Evolutionary conservation across 2,329 filamentous ascomycete species (phyloP).

Genomic region (Fusarium protoensiforme): DNA sequence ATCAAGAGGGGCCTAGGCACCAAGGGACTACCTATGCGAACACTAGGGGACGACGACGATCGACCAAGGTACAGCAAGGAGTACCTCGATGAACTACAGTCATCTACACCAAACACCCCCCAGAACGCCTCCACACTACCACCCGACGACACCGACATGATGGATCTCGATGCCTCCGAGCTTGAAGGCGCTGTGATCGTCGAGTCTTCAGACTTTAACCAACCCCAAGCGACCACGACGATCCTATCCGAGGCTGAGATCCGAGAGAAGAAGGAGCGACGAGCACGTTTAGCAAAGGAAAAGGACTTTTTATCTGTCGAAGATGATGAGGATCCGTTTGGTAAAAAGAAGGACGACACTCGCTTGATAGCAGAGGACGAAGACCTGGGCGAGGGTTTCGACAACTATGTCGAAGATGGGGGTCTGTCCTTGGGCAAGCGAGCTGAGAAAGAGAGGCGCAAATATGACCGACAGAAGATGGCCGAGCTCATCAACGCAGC

Average conservation of each 20-base stretch:
- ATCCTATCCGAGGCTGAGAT: slow-evolving; percentile 90
- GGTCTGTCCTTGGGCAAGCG: slow-evolving; percentile 81
- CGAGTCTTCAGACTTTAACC: slow-evolving; percentile 52
- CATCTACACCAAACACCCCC: slow-evolving; percentile 85
- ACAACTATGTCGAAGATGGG: slow-evolving; percentile 89
- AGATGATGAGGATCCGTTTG: slow-evolving; percentile 61
- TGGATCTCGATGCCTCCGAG: slow-evolving; percentile 69
- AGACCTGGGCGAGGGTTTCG: slow-evolving; percentile 92
- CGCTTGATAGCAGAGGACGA: slow-evolving; percentile 88
- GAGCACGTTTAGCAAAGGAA: slow-evolving; percentile 80
- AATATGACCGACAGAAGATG: slow-evolving; percentile 79
- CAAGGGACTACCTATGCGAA: slow-evolving; percentile 65
- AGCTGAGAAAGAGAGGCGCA: slow-evolving; percentile 78
- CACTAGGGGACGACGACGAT: slow-evolving; percentile 70
- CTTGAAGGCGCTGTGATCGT: slow-evolving; percentile 75
- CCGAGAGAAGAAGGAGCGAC: slow-evolving; percentile 87
- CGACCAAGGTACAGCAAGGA: slow-evolving; percentile 87
- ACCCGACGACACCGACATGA: slow-evolving; percentile 60
- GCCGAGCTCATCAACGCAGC: slow-evolving; percentile 84
- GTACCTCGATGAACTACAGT: slow-evolving; percentile 85
- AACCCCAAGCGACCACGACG: slow-evolving; percentile 51
- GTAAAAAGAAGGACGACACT: slow-evolving; percentile 71
- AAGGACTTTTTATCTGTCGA: slow-evolving; percentile 75
- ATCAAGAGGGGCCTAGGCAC: slow-evolving; percentile 62
- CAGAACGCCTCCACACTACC: slow-evolving; percentile 65